Base-by-base conservation (phyloP, 257 asterid species). In the Linderniella brevidens region DNA sequence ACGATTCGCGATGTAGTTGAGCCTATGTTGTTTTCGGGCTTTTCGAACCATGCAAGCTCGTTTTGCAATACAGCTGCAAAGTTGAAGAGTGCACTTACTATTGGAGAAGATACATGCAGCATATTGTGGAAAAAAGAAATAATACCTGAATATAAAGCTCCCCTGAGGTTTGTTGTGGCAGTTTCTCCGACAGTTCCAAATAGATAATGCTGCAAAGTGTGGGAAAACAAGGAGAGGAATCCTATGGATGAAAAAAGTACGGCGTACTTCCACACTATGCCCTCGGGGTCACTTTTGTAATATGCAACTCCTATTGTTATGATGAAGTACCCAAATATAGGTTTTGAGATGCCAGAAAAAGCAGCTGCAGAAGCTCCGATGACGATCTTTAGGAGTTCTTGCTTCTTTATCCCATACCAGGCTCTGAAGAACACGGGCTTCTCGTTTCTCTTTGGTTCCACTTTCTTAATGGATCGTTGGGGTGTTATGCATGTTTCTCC, bases 261-360 rank as follows among this genome's bases (percentile, higher is more conserved):
- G 10, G 95, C 68, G 64, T 72, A 77, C 62, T 37, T 46, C 54
- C 77, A 86, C 37, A 83, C 93, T 60, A 35, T 15, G 40, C 56
- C 63, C 82, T 68, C 56, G 18, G 90, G 51, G 50, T 79, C 52
- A 37, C 58, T 19, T 13, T 67, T 48, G 64, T 62, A 79, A 64
- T 80, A 83, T 20, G 80, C 83, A 41, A 80, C 90, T 68, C 95
- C 92, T 64, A 83, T 83, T 49, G 93, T 83, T 38, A 83, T 75
- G 69, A 83, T 77, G 80, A 66, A 83, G 80, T 36, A 83, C 29
- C 95, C 92, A 49, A 83, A 77, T 18, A 83, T 50, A 0, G 95
- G 95, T 63, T 77, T 83, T 20, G 93, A 79, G 57, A 83, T 65
- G 62, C 92, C 80, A 10, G 94, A 78, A 50, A 79, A 50, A 58